Base-by-base conservation (phyloP, 805 yeast genomes). In the Cyberlindnera misumaiensis region DNA sequence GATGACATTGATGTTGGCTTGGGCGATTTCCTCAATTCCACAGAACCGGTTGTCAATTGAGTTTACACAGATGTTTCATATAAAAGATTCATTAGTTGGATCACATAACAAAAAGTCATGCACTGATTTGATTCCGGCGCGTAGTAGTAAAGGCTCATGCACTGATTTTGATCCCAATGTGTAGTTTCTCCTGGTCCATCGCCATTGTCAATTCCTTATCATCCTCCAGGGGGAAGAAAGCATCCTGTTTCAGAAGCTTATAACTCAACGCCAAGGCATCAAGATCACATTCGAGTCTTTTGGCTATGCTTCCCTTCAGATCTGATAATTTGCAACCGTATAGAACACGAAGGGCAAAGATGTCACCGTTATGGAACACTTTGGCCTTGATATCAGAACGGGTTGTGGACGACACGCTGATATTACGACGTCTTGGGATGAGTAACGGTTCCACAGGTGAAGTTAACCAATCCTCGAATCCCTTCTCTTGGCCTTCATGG, bases 341-440 rank as follows among this genome's bases (percentile, higher is more conserved):
- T 15, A 31, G 42, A 13, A 49, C 37, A 33, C 43, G 47, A 7
- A 55, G 24, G 2, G 59, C 59, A 42, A 53, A 53, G 28, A 53
- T 55, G 32, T 55, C 59, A 27, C 47, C 47, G 22, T 45, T 35
- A 24, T 41, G 39, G 37, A 40, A 50, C 2, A 54, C 47, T 25
- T 54, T 54, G n/a, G 50, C 35, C 42, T 54, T 54, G 4, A 48
- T 29, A 17, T 18, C 26, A 10, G 12, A 20, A 18, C 14, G 28
- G 7, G 16, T 26, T 22, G 24, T 20, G 8, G 24, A 20, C 8
- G 24, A 20, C 5, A 20, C 22, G 34, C 32, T 18, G 32, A 3
- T 30, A 22, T 16, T 16, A 22, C 14, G 32, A n/a, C 16, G 16
- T 12, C 32, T 30, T 17, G 22, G 30, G 15, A 28, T 25, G 28